Conservation (phyloP, 306 rosid species). For the Trifolium repens region DNA sequence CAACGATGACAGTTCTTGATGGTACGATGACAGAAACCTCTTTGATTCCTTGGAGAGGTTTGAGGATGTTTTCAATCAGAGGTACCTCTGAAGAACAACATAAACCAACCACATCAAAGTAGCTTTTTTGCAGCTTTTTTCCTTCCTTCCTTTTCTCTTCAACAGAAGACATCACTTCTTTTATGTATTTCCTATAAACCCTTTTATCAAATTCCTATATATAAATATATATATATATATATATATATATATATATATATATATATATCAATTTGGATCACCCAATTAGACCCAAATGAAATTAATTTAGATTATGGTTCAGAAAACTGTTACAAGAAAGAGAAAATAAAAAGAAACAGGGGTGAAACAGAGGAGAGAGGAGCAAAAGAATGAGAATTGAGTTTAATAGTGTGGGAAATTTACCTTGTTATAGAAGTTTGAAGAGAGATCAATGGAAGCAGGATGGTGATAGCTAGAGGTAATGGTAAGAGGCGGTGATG, state of each 20-base stretch:
- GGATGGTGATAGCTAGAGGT: background rate
- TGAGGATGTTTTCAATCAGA: slow-evolving; percentile 67
- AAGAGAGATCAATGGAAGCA: background rate
- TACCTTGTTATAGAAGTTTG: background rate
- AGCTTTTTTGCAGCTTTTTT: slow-evolving; percentile 64
- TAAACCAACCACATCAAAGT: slow-evolving; percentile 85
- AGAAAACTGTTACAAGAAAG: background rate
- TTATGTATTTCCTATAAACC: background rate
- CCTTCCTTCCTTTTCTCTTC: slow-evolving; percentile 36
- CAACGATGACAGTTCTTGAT: slow-evolving; percentile 80
- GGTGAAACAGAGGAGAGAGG: background rate
- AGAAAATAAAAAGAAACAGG: background rate
- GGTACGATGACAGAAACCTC: slow-evolving; percentile 77
- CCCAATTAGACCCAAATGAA: background rate
- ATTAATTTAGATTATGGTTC: background rate
- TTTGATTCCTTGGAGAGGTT: slow-evolving; percentile 68
- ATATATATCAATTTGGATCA: background rate
- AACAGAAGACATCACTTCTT: slow-evolving; percentile 40
- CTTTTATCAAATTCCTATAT: background rate
- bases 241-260: too few species aligned
- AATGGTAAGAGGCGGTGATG: background rate
- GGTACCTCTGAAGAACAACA: slow-evolving; percentile 93
- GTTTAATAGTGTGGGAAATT: background rate
- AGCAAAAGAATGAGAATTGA: background rate
- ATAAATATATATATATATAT: too few species aligned